Evolutionary conservation across 805 yeast genomes (phyloP).

Genomic region (Maudiozyma pseudohumilis): DNA sequence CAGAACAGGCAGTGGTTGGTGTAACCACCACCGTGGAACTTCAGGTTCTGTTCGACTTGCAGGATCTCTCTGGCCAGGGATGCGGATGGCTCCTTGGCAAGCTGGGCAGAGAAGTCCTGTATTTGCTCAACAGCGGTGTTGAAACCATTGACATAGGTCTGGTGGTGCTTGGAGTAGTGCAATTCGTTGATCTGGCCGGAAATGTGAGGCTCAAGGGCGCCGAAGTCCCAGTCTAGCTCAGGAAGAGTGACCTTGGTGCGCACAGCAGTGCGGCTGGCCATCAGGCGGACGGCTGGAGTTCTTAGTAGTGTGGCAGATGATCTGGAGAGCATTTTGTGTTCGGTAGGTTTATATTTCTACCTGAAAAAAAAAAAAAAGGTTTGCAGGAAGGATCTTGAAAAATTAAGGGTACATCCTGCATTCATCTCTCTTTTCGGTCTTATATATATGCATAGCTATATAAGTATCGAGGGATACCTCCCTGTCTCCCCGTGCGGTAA

Average conservation of each 20-base stretch:
- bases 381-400: too few relatives aligned
- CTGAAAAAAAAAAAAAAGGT: too few relatives aligned
- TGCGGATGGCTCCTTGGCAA: conserved; percentile 45
- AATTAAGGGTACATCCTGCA: too few relatives aligned
- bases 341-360: too few relatives aligned
- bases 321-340: conserved; percentile 9
- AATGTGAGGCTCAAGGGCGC: conserved; percentile 77
- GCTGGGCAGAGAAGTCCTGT: conserved; percentile 49
- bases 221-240: conserved; percentile 73
- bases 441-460: too few relatives aligned
- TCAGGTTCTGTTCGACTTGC: conserved; percentile 61
- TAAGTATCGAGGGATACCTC: too few relatives aligned
- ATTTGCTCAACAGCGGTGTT: conserved; percentile 70
- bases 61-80: conserved; percentile 27
- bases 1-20: conserved; percentile 80
- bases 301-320: conserved; percentile 1
- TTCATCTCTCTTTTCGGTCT: too few relatives aligned
- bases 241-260: conserved; percentile 71
- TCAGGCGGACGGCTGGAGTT: background rate
- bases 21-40: conserved; percentile 90
- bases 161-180: conserved; percentile 87
- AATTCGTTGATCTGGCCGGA: conserved; percentile 79
- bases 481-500: too few relatives aligned
- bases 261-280: background rate
- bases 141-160: conserved; percentile 80